Conservation (phyloP, 306 rosid species). For the Cicer yamashitae region DNA sequence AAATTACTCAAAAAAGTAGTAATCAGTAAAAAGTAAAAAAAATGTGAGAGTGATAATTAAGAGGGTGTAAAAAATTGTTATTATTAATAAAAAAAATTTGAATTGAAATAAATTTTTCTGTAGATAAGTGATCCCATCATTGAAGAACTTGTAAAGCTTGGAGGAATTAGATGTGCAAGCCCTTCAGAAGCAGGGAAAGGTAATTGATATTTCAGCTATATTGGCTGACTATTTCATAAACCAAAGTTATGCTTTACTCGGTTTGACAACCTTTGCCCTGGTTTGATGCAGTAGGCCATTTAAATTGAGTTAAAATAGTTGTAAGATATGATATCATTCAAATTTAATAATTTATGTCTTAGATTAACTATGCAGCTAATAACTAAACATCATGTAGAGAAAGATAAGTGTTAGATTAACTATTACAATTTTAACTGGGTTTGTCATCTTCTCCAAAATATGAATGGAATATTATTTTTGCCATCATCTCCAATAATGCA, state of each 20-base stretch:
- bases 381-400: constrained; percentile 17
- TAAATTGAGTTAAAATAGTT: constrained; percentile 13
- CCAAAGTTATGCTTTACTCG: constrained; percentile 16
- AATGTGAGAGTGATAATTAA: no score
- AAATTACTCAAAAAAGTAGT: no score
- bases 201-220: constrained; percentile 46
- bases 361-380: constrained; percentile 27
- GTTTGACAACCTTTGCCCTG: constrained; percentile 13
- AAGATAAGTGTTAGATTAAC: constrained; percentile 22
- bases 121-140: constrained; percentile 61
- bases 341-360: constrained; percentile 3
- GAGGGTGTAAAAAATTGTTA: no score
- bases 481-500: background rate
- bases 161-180: constrained; percentile 73
- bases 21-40: no score
- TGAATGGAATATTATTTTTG: background rate
- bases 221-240: constrained; percentile 39
- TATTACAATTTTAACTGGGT: constrained; percentile 1
- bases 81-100: background rate
- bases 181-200: constrained; percentile 77
- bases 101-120: constrained; percentile 39
- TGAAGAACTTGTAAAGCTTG: constrained; percentile 62
- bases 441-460: constrained; percentile 17
- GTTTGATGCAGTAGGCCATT: constrained; percentile 38
- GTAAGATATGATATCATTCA: background rate